Evolutionary conservation across 2,329 filamentous ascomycete genomes (phyloP).

Genomic region (Fusarium sp.): DNA sequence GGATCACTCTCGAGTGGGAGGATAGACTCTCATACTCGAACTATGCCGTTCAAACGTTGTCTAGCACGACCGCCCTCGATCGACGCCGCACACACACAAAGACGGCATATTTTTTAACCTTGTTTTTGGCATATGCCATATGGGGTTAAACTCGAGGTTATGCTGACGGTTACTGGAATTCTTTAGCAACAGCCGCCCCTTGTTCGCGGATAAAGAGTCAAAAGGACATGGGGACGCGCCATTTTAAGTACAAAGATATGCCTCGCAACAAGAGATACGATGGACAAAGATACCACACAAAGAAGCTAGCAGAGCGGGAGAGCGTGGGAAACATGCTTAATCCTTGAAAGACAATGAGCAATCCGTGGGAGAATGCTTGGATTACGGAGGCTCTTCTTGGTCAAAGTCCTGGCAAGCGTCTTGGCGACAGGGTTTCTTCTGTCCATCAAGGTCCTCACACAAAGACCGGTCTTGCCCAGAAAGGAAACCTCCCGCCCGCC

Average conservation of each 20-base stretch:
- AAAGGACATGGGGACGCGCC: neutral
- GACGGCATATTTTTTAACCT: constrained; percentile 32
- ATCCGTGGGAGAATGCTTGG: constrained; percentile 7
- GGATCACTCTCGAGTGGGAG: neutral
- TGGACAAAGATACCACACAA: neutral
- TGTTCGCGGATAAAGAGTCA: neutral
- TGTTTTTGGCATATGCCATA: constrained; percentile 27
- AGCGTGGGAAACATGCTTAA: constrained; percentile 1
- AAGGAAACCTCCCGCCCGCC: constrained; percentile 29
- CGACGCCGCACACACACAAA: neutral
- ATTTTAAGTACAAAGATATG: neutral
- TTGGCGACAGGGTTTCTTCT: constrained; percentile 37
- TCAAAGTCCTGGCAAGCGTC: neutral
- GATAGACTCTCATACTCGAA: neutral
- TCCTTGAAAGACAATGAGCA: neutral
- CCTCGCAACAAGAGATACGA: neutral
- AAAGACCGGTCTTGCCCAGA: constrained; percentile 16
- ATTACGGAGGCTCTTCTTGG: constrained; percentile 12
- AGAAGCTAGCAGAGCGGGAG: neutral
- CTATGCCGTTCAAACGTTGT: neutral
- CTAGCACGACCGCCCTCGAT: neutral
- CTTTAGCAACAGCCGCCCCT: constrained; percentile 26
- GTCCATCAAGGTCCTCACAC: constrained; percentile 40
- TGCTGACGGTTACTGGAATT: neutral
- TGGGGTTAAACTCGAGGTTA: neutral